Conservation (phyloP, 257 asterid species). For the Solanum neorickii region DNA sequence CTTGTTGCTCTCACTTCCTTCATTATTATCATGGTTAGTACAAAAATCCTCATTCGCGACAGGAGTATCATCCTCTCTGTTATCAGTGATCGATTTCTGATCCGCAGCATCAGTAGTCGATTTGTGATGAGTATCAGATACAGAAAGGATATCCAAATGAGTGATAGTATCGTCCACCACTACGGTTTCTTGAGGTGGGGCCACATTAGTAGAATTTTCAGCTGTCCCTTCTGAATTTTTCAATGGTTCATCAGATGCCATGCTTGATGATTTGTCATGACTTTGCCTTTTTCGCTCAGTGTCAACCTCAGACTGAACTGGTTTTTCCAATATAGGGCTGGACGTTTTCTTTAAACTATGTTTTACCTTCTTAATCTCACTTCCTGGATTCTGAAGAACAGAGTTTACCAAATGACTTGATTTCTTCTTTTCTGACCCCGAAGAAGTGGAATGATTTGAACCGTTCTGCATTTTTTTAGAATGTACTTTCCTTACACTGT, state of each 20-base stretch:
- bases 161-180: background rate
- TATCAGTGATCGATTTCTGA: background rate
- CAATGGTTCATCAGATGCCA: background rate
- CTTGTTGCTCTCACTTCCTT: conserved; percentile 11
- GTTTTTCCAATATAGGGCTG: conserved; percentile 2
- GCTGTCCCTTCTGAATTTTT: background rate
- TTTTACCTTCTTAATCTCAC: conserved; percentile 24
- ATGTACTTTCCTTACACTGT: conserved; percentile 5
- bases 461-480: conserved; percentile 9
- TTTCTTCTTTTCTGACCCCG: conserved; percentile 25
- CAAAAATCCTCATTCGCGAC: background rate
- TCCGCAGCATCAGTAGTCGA: background rate
- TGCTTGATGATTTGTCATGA: conserved; percentile 8
- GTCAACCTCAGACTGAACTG: conserved; percentile 9
- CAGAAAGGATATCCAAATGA: conserved; percentile 1
- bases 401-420: conserved; percentile 7
- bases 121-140: background rate
- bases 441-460: background rate
- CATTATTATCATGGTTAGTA: conserved; percentile 21
- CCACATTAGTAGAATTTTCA: background rate
- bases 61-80: conserved; percentile 1
- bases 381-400: conserved; percentile 14
- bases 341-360: conserved; percentile 18
- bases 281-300: conserved; percentile 8
- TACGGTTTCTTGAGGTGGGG: background rate